Conservation (phyloP, 108 stramenopile genomes). For the Nitzschia sp. region DNA sequence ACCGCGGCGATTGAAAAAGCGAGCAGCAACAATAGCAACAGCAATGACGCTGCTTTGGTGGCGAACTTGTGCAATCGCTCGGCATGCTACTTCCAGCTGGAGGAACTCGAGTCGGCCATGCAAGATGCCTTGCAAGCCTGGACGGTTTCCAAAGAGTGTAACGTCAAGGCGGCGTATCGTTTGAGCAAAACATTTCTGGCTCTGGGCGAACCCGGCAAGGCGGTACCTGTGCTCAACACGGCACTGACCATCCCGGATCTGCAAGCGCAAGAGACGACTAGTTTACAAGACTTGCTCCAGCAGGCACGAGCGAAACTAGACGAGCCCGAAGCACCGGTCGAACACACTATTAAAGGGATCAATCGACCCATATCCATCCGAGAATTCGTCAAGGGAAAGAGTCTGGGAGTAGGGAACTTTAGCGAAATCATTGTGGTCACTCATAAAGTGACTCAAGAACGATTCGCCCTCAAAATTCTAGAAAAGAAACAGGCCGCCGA, state of each 20-base stretch:
- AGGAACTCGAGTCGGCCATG: conserved; percentile 55
- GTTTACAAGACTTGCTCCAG: conserved; percentile 53
- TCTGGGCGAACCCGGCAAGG: conserved; percentile 40
- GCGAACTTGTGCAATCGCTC: conserved; percentile 68
- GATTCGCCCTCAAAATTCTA: conserved; percentile 95
- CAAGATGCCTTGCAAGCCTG: conserved; percentile 62
- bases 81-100: conserved; percentile 70
- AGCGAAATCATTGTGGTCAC: conserved; percentile 71
- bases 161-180: conserved; percentile 75
- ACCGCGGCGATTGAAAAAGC: conserved; percentile 37
- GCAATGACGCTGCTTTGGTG: neutral
- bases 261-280: conserved; percentile 34
- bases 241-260: conserved; percentile 12
- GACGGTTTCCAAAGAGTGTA: conserved; percentile 30
- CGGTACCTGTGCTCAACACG: conserved; percentile 32
- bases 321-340: conserved; percentile 11
- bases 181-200: conserved; percentile 75
- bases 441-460: conserved; percentile 82
- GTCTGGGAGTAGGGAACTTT: conserved; percentile 89
- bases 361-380: conserved; percentile 64
- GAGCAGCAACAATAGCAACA: neutral
- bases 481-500: conserved; percentile 90
- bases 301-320: conserved; percentile 11
- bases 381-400: conserved; percentile 66
- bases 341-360: conserved; percentile 61